Evolutionary conservation across 202 grass and related monocot genomes (phyloP).

Genomic region (Brachypodium distachyon): DNA sequence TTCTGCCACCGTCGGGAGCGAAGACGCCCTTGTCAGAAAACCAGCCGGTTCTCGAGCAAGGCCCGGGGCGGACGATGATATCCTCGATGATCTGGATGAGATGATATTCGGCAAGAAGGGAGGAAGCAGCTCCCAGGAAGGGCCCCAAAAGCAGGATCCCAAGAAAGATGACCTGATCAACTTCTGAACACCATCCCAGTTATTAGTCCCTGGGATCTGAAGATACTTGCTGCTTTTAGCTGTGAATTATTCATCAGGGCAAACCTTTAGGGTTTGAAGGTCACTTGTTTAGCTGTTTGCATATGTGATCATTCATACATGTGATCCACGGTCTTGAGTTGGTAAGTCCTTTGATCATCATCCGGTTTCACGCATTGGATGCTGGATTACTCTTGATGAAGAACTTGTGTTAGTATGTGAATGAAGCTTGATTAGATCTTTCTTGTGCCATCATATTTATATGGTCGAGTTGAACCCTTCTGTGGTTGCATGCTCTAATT

Average conservation of each 20-base stretch:
- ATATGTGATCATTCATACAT: constrained; percentile 16
- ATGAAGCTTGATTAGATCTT: not conserved
- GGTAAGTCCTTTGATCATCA: constrained; percentile 4
- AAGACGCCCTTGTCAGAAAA: constrained; percentile 71
- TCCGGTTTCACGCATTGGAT: not conserved
- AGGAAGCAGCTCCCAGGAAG: constrained; percentile 47
- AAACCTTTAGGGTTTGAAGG: constrained; percentile 32
- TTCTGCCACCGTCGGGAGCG: constrained; percentile 27
- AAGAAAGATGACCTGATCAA: constrained; percentile 82
- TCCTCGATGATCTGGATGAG: constrained; percentile 88
- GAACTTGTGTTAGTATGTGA: not conserved
- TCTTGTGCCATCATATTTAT: too few relatives aligned
- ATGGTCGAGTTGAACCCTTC: too few relatives aligned
- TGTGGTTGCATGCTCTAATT: too few relatives aligned
- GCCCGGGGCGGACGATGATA: constrained; percentile 75
- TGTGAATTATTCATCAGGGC: too few relatives aligned
- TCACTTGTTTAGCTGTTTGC: constrained; percentile 34
- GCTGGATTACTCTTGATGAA: not conserved
- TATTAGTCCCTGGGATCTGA: too few relatives aligned
- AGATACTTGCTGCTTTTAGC: too few relatives aligned
- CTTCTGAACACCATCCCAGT: constrained; percentile 41
- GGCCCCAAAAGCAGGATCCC: constrained; percentile 43
- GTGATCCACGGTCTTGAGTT: not conserved
- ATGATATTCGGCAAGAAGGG: constrained; percentile 98
- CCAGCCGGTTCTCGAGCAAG: constrained; percentile 47